A percentile compares a stretch with the other conserved stretches of the same genome.
phyloP scores from a whole-genome alignment of 305 asterid genomes.

The Fraxinus angustifolia region DNA sequence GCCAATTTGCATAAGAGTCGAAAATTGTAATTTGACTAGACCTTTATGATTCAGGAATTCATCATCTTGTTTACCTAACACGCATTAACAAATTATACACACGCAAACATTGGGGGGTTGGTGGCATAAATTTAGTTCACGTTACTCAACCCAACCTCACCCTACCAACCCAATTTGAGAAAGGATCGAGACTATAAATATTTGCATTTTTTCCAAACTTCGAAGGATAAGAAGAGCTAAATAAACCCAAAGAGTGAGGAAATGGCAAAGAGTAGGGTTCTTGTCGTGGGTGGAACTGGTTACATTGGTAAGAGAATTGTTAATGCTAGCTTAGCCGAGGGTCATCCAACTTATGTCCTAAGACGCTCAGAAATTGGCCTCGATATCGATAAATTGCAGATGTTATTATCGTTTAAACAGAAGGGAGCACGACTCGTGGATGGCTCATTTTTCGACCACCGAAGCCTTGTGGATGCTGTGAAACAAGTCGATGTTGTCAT shows the following conservation, averaged over 20 bases:
- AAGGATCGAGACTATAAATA: neutral
- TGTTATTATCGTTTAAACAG: conserved; percentile 55
- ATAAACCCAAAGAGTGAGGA: neutral
- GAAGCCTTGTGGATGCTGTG: conserved; percentile 69
- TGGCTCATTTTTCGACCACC: conserved; percentile 67
- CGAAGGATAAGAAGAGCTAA: neutral
- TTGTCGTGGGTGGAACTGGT: conserved; percentile 81
- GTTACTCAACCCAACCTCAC: neutral
- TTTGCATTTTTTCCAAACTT: neutral
- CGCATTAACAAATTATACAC: neutral
- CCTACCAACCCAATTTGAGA: neutral
- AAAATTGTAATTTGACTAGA: neutral
- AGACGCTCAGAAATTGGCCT: conserved; percentile 60
- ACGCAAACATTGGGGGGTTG: neutral
- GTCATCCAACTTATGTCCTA: conserved; percentile 64
- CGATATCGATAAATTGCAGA: conserved; percentile 67
- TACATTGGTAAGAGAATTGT: conserved; percentile 70
- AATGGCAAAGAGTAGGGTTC: conserved; percentile 60
- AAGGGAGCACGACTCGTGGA: conserved; percentile 63
- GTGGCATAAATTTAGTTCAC: neutral
- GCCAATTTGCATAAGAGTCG: neutral
- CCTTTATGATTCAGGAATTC: neutral
- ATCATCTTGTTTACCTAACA: neutral
- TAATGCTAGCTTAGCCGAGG: conserved; percentile 62
- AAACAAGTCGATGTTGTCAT: conserved; percentile 73